Evolutionary conservation across 192 early-diverging fungal species (phyloP).

Genomic region (Entophlyctis luteolus): DNA sequence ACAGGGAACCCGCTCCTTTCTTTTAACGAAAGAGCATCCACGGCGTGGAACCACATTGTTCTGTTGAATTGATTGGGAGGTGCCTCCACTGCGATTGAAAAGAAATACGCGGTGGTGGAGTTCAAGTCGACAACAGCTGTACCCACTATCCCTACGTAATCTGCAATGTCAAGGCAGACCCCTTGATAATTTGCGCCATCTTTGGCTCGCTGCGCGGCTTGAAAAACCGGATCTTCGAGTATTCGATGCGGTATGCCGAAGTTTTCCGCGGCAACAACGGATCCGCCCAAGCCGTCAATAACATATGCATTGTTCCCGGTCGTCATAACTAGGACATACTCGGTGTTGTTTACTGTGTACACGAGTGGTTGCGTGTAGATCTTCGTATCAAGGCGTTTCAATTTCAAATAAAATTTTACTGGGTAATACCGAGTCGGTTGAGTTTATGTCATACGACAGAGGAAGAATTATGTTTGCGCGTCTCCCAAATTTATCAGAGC

Average conservation of each 20-base stretch:
- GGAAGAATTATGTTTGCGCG: neutral
- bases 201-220: neutral
- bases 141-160: conserved; percentile 16
- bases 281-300: conserved; percentile 4
- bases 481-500: neutral
- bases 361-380: conserved; percentile 23
- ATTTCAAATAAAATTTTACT: neutral
- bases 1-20: conserved; percentile 4
- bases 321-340: neutral
- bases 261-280: neutral
- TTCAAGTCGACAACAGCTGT: conserved; percentile 18
- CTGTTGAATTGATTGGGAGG: neutral
- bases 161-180: conserved; percentile 16
- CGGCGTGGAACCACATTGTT: conserved; percentile 17
- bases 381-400: neutral
- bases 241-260: conserved; percentile 9
- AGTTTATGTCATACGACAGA: neutral
- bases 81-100: neutral
- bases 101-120: conserved; percentile 20
- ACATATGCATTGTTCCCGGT: conserved; percentile 21
- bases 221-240: neutral
- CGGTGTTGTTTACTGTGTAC: neutral
- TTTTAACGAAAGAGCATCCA: conserved; percentile 5
- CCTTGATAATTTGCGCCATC: neutral
- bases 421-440: neutral